Evolutionary conservation across 768 basidiomycete species (phyloP), one percentile per base, ranked within the genome.

Genomic region (Psilocybe sp.): DNA sequence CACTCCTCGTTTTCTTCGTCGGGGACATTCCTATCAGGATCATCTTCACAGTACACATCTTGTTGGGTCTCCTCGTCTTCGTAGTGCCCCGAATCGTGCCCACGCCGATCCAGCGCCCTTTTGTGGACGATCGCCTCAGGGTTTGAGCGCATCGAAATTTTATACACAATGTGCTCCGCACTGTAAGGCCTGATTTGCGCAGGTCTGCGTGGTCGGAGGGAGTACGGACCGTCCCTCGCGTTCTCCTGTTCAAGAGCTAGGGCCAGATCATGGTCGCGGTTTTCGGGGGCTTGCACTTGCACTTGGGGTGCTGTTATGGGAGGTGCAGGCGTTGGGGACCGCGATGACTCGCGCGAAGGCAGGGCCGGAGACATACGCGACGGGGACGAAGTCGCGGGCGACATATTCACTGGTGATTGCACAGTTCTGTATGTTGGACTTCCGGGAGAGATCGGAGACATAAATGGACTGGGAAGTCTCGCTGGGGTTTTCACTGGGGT

Each of bases 91-190:
- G 56, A 61, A 2, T 55, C 53, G 37, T 60, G 61, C 5, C 56
- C 57, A 47, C 53, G 50, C 47, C 34, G 50, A 15, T 42, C 59
- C 28, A 72, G 70, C 59, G 72, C 74, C 41, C 60, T 65, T 19
- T 74, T 49, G 48, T 78, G 81, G 40, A 90, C 73, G 38, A 89
- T 80, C 1, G 88, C 88, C 16, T 89, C 89, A 2, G 86, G 87
- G 52, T 75, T 77, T 1, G 61, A 55, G 28, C 70, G 71, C 54
- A 89, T 64, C 44, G 75, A 72, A 12, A 64, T 63, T 48, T 79
- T 75, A 61, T 89, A 89, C 34, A 65, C 36, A 10, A 68, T 37
- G 45, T 77, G 69, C 50, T 89, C 87, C 32, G 75, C 74, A 10
- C 70, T 73, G 56, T 84, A 90, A 1, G 88, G 88, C 11, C 78